Evolutionary conservation across 176 grass and related monocot genomes (phyloP).

Genomic region (Lolium multiflorum): DNA sequence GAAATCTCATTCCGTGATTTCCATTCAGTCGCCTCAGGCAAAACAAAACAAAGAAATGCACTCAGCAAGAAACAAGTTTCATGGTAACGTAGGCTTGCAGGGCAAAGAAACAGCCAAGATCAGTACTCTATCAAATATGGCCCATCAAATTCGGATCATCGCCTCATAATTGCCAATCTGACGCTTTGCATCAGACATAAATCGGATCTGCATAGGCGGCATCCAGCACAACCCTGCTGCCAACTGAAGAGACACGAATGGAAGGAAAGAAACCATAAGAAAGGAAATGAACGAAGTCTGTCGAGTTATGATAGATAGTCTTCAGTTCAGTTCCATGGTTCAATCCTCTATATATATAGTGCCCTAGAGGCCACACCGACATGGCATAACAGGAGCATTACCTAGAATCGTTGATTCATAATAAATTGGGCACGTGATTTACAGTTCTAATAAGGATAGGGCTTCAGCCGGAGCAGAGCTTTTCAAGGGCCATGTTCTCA

Average conservation of each 20-base stretch:
- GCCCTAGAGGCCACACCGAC: constrained; percentile 43
- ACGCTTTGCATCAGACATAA: neutral
- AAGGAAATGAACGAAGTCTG: neutral
- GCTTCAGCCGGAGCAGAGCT: constrained; percentile 77
- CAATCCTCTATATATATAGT: constrained; percentile 33
- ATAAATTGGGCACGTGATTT: constrained; percentile 48
- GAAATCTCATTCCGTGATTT: neutral
- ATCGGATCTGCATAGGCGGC: neutral
- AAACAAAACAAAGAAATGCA: neutral
- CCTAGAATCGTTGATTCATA: constrained; percentile 32
- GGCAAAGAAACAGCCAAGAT: neutral
- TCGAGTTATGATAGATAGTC: constrained; percentile 3
- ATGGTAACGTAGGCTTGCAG: neutral
- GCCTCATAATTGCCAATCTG: neutral
- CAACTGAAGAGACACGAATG: neutral
- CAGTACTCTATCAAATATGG: neutral
- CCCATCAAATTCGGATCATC: neutral
- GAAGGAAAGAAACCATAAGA: neutral
- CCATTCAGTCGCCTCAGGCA: no score
- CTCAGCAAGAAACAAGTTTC: neutral
- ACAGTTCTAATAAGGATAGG: constrained; percentile 39
- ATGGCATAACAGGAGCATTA: constrained; percentile 43
- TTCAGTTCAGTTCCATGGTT: constrained; percentile 39
- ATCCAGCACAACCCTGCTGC: neutral
- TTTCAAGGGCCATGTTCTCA: constrained; percentile 95